Evolutionary conservation across 306 rosid genomes (phyloP).

Genomic region (Lotus japonicus): DNA sequence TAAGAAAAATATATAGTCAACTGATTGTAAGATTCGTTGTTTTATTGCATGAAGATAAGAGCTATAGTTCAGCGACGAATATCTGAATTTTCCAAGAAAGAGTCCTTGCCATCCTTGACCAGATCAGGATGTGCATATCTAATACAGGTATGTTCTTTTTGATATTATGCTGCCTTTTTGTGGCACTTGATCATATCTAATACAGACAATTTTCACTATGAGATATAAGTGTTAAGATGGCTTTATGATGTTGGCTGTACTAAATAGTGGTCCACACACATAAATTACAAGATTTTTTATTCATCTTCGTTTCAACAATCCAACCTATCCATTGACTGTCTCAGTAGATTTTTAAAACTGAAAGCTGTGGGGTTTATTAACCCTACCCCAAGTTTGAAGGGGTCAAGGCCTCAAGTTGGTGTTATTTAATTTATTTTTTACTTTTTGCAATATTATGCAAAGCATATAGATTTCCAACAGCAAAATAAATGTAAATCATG

Average conservation of each 20-base stretch:
- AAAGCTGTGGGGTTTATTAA: neutral
- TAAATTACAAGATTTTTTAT: too few relatives aligned
- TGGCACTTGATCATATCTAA: neutral
- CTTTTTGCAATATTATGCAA: neutral
- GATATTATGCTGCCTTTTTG: neutral
- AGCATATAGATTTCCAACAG: slow-evolving; percentile 7
- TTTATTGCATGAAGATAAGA: slow-evolving; percentile 54
- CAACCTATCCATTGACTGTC: neutral
- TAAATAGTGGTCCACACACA: neutral
- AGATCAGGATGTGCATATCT: slow-evolving; percentile 99
- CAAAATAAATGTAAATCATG: neutral
- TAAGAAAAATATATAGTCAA: neutral
- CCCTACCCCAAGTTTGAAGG: neutral
- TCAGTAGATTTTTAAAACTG: neutral
- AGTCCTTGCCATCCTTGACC: slow-evolving; percentile 86
- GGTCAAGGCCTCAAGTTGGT: neutral
- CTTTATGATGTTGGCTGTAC: neutral
- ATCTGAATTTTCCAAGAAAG: slow-evolving; percentile 92
- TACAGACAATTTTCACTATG: neutral
- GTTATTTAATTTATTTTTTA: neutral
- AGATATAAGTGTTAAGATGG: neutral
- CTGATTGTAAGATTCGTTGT: slow-evolving; percentile 21
- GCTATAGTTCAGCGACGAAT: slow-evolving; percentile 85
- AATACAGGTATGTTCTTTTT: slow-evolving; percentile 63
- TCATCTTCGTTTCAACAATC: neutral